Conservation (phyloP, 306 rosid species). For the Potentilla sterilis region DNA sequence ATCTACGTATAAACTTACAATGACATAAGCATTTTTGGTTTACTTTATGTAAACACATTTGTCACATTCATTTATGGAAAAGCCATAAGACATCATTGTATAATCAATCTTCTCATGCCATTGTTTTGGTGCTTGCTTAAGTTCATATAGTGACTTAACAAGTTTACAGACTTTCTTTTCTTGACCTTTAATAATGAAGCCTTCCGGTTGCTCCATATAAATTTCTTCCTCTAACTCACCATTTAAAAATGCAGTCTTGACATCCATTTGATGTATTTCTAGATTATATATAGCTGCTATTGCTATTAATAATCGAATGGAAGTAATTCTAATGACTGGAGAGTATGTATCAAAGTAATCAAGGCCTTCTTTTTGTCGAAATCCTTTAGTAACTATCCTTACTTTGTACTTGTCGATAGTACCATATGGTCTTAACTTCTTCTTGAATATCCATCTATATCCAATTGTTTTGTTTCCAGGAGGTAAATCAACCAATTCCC, state of each 20-base stretch:
- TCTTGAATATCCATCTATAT: neutral
- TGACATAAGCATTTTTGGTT: neutral
- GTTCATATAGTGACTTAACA: neutral
- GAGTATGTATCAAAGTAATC: neutral
- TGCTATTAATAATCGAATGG: neutral
- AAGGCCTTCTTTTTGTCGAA: neutral
- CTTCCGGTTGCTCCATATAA: neutral
- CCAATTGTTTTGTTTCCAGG: neutral
- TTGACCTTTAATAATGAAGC: neutral
- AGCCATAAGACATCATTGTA: neutral
- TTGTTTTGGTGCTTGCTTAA: neutral
- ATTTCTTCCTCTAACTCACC: neutral
- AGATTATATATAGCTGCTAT: neutral
- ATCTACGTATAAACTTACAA: neutral
- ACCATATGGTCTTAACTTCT: neutral
- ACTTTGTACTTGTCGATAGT: neutral
- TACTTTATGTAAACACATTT: neutral
- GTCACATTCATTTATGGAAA: neutral
- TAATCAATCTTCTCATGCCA: neutral
- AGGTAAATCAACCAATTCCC: neutral
- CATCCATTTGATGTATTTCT: conserved; percentile 2
- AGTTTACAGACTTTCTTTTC: neutral
- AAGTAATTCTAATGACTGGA: neutral
- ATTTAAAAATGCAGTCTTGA: neutral
- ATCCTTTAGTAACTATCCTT: neutral